These are phyloP conservation scores for Populus ilicifolia DNA, from an alignment of 345 rosid genomes.

Conservation along the genomic window DNA sequence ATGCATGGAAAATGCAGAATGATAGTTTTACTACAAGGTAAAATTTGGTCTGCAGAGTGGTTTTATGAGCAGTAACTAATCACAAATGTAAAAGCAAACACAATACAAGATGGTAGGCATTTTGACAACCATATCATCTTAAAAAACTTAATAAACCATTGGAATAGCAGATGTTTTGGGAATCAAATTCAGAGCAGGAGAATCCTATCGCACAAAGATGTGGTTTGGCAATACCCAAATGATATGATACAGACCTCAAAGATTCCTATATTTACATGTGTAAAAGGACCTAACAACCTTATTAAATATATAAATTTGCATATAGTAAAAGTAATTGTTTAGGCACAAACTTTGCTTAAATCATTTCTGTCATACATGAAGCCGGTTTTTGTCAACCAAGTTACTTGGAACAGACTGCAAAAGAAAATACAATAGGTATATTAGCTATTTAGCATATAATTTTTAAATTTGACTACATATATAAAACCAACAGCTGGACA, in stretches of 20 bases:
- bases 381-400: slow-evolving; percentile 84
- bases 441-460: slow-evolving; percentile 21
- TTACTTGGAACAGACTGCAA: slow-evolving; percentile 91
- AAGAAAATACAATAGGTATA: slow-evolving; percentile 33
- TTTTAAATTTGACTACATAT: background rate
- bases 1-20: background rate
- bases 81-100: background rate
- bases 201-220: background rate
- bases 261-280: background rate
- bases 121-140: background rate
- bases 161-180: background rate
- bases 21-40: background rate
- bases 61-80: background rate
- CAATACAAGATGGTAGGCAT: background rate
- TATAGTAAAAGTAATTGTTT: slow-evolving; percentile 1
- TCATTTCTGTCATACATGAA: slow-evolving; percentile 72
- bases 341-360: slow-evolving; percentile 74
- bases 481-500: slow-evolving; percentile 6
- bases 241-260: background rate
- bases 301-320: slow-evolving; percentile 1
- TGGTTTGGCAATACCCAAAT: background rate
- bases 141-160: no score
- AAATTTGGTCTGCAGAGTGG: background rate
- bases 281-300: background rate
- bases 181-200: background rate